These are phyloP conservation scores for Macrocybe gigantea DNA, from an alignment of 768 basidiomycete species.

Conservation along the genomic window DNA sequence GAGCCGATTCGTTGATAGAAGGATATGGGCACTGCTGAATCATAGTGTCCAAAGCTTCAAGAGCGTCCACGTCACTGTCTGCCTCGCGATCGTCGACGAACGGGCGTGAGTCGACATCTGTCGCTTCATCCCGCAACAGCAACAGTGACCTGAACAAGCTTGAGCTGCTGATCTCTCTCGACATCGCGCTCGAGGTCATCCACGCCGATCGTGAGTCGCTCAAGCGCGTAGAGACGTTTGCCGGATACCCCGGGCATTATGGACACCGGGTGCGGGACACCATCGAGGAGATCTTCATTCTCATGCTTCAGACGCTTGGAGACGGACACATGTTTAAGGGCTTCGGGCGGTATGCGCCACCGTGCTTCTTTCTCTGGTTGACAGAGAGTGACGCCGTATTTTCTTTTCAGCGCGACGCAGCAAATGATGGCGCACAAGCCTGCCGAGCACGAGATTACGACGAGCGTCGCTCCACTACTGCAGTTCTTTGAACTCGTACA, in stretches of 20 bases:
- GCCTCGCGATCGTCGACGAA: not conserved
- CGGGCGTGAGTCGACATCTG: not conserved
- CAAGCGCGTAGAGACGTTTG: conserved; percentile 90
- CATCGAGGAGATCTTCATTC: conserved; percentile 89
- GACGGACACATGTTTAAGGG: conserved; percentile 78
- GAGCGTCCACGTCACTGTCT: no score
- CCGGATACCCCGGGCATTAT: conserved; percentile 79
- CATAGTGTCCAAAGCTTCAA: no score
- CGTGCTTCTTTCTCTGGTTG: conserved; percentile 10
- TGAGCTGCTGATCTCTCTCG: conserved; percentile 87
- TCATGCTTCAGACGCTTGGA: conserved; percentile 72
- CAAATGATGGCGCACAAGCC: conserved; percentile 91
- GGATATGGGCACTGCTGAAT: no score
- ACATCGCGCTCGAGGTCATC: conserved; percentile 86
- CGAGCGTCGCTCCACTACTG: conserved; percentile 84
- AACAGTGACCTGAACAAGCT: conserved; percentile 35
- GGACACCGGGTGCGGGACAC: conserved; percentile 88
- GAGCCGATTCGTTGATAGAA: not conserved
- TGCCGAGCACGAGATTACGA: conserved; percentile 74
- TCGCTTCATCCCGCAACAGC: conserved; percentile 4
- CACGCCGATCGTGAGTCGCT: conserved; percentile 88
- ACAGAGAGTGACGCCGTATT: not conserved
- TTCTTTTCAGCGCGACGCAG: conserved; percentile 62
- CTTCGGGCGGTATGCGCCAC: conserved; percentile 59
- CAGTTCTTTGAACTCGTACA: conserved; percentile 99